These are phyloP conservation scores for Sporisorium exsertum DNA, from an alignment of 1,284 basidiomycete species.

Conservation along the genomic window DNA sequence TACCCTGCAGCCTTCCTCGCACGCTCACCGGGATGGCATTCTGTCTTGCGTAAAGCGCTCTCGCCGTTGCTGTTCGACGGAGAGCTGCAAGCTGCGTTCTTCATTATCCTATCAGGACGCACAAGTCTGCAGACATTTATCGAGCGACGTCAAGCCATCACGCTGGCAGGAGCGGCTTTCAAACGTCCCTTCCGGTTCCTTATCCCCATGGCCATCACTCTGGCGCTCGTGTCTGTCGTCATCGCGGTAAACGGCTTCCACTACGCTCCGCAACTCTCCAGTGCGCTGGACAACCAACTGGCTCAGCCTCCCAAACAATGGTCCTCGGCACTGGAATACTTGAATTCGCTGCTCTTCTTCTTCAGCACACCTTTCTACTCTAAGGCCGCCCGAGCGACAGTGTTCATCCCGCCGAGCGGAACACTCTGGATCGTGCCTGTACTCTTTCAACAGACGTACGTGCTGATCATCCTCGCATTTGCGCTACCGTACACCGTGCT, in stretches of 20 bases:
- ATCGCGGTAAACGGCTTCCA: slow-evolving; percentile 46
- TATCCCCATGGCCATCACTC: slow-evolving; percentile 45
- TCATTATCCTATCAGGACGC: slow-evolving; percentile 53
- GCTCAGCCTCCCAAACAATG: slow-evolving; percentile 46
- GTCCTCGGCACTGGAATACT: slow-evolving; percentile 46
- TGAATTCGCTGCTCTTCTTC: slow-evolving; percentile 51
- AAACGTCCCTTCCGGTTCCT: slow-evolving; percentile 56
- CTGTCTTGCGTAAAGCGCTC: slow-evolving; percentile 48
- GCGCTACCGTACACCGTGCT: slow-evolving; percentile 49
- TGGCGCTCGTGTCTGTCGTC: slow-evolving; percentile 46
- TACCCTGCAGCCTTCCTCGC: slow-evolving; percentile 41
- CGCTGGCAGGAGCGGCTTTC: slow-evolving; percentile 53
- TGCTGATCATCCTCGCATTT: slow-evolving; percentile 51
- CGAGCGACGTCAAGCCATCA: slow-evolving; percentile 44
- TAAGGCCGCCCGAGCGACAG: slow-evolving; percentile 32
- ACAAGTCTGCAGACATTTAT: slow-evolving; percentile 52
- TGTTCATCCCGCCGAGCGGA: slow-evolving; percentile 45
- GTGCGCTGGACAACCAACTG: slow-evolving; percentile 32
- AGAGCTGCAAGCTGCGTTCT: slow-evolving; percentile 50
- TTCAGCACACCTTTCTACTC: slow-evolving; percentile 44
- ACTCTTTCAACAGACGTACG: slow-evolving; percentile 59
- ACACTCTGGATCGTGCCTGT: slow-evolving; percentile 56
- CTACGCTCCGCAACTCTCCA: slow-evolving; percentile 29
- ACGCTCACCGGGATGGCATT: slow-evolving; percentile 42
- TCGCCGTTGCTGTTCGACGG: slow-evolving; percentile 56